Conservation (phyloP, 2,329 filamentous ascomycete genomes). For the Zasmidium angulare region DNA sequence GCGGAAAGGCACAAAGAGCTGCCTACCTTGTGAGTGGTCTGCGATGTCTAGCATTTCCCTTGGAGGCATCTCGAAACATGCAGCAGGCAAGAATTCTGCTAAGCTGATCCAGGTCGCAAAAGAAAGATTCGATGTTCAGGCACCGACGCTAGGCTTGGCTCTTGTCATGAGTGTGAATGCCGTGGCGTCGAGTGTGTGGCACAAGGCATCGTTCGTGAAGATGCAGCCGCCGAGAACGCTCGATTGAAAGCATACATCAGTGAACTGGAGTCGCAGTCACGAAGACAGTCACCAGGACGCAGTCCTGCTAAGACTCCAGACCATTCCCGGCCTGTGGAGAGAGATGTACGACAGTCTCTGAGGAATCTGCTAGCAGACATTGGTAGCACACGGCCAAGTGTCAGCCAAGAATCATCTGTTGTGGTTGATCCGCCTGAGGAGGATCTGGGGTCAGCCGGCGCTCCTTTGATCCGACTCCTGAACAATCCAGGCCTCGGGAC, state of each 20-base stretch:
- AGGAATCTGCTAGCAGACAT: neutral
- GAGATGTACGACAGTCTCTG: neutral
- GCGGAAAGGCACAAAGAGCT: slow-evolving; percentile 16
- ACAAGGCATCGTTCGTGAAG: slow-evolving; percentile 8
- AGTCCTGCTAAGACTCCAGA: neutral
- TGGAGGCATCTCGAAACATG: too few species aligned
- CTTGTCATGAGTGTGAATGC: slow-evolving; percentile 14
- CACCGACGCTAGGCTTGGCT: neutral
- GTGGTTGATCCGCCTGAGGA: neutral
- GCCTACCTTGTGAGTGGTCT: slow-evolving; percentile 14
- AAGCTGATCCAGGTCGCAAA: slow-evolving; percentile 7
- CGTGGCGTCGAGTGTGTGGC: slow-evolving; percentile 10
- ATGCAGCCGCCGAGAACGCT: neutral
- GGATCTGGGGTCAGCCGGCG: neutral
- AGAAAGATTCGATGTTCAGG: slow-evolving; percentile 15
- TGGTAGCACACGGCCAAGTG: neutral
- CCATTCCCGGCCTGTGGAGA: neutral
- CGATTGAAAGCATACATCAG: slow-evolving; percentile 6
- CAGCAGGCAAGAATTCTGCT: too few species aligned
- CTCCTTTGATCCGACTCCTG: neutral
- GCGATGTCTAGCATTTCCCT: too few species aligned
- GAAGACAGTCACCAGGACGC: neutral
- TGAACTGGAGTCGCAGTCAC: slow-evolving; percentile 6
- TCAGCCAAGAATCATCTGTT: neutral
- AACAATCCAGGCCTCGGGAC: neutral